Conservation (phyloP, 2,329 filamentous ascomycete genomes). For the Verticillium isaacii region DNA sequence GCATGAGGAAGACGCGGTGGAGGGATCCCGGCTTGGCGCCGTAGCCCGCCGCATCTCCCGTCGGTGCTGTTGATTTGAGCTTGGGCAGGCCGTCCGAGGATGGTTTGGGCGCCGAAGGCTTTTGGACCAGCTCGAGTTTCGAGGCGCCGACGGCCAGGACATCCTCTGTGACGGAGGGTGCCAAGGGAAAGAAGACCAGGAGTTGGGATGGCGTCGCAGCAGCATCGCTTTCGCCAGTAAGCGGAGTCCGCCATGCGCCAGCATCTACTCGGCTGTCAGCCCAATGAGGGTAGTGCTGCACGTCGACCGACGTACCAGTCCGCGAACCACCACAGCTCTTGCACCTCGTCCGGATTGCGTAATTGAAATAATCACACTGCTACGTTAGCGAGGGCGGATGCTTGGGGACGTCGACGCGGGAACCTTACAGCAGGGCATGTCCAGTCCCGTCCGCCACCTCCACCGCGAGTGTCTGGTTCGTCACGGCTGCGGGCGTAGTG, state of each 20-base stretch:
- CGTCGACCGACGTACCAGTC: conserved; percentile 1
- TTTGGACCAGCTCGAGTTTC: conserved; percentile 62
- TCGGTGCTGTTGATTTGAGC: conserved; percentile 55
- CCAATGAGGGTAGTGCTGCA: neutral
- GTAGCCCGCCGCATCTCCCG: conserved; percentile 51
- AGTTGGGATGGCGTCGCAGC: conserved; percentile 65
- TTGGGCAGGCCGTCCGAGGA: conserved; percentile 42
- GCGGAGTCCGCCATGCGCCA: conserved; percentile 18
- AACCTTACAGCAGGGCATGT: conserved; percentile 1
- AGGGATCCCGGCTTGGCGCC: conserved; percentile 73
- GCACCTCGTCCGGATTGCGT: conserved; percentile 29
- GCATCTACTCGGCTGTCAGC: conserved; percentile 5
- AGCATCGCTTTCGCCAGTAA: conserved; percentile 45
- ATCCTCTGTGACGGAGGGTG: conserved; percentile 66
- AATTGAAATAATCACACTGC: conserved; percentile 34
- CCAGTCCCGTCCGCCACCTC: conserved; percentile 19
- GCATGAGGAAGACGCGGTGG: conserved; percentile 70
- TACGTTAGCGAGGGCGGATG: neutral
- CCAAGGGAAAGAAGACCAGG: conserved; percentile 67
- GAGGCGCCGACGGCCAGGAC: conserved; percentile 67
- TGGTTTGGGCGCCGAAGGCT: conserved; percentile 42
- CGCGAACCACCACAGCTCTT: conserved; percentile 27
- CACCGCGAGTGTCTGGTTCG: conserved; percentile 30
- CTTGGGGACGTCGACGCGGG: no score
- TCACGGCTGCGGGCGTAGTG: conserved; percentile 36